A percentile compares a stretch with the other conserved stretches of the same genome.
These are phyloP conservation scores for Phytophthora capsici DNA, from an alignment of 352 stramenopile genomes.

Conservation along the genomic window DNA sequence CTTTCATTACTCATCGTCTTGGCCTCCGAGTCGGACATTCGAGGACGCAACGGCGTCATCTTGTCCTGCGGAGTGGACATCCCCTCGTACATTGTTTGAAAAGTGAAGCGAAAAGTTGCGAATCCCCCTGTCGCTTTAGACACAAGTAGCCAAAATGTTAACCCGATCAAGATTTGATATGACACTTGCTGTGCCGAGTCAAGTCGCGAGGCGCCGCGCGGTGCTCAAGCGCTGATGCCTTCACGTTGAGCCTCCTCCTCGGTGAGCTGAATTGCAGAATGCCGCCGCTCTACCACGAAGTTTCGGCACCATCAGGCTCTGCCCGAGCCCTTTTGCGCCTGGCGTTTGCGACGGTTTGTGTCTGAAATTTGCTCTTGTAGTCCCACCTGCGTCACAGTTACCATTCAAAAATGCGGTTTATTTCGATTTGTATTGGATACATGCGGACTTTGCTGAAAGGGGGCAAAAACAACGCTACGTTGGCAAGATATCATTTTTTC, in stretches of 20 bases:
- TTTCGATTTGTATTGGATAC: background rate
- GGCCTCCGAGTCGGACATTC: conserved; percentile 38
- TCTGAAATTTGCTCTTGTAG: conserved; percentile 26
- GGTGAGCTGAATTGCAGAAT: conserved; percentile 17
- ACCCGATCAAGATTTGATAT: background rate
- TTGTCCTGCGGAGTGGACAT: conserved; percentile 42
- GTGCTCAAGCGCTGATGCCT: background rate
- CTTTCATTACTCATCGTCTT: conserved; percentile 28
- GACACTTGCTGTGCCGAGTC: background rate
- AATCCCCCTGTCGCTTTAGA: conserved; percentile 22
- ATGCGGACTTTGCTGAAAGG: conserved; percentile 18
- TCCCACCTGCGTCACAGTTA: conserved; percentile 12
- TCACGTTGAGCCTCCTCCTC: background rate
- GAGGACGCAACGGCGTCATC: conserved; percentile 18
- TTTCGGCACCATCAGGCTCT: conserved; percentile 29
- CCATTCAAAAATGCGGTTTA: background rate
- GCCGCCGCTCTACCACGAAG: conserved; percentile 7
- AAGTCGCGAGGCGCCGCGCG: background rate
- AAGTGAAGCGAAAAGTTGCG: background rate
- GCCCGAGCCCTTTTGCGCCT: conserved; percentile 19
- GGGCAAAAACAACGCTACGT: conserved; percentile 21
- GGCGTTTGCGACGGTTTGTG: conserved; percentile 6
- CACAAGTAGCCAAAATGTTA: conserved; percentile 4
- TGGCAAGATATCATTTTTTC: conserved; percentile 24
- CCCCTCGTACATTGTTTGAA: conserved; percentile 38